A percentile compares a stretch with the other conserved stretches of the same genome.
phyloP scores from a whole-genome alignment of 1,284 basidiomycete genomes.

The Trichosporon sp. region DNA sequence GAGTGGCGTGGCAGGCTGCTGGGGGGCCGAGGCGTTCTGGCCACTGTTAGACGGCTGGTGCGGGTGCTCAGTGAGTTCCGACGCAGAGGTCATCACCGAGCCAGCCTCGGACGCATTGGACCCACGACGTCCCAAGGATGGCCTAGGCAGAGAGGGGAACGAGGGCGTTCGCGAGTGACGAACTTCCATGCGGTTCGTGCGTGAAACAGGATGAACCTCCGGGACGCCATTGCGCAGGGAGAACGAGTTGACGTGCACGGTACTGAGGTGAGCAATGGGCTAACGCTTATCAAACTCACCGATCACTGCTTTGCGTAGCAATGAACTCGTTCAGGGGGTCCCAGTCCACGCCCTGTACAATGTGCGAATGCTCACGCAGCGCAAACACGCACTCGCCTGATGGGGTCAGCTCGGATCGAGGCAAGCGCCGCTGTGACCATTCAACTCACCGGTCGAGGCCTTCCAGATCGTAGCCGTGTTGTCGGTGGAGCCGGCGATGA shows the following conservation, averaged over 20 bases:
- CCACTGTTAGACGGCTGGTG: background rate
- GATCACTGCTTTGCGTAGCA: slow-evolving; percentile 88
- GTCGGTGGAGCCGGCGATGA: slow-evolving; percentile 93
- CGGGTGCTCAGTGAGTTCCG: slow-evolving; percentile 53
- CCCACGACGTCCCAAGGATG: slow-evolving; percentile 61
- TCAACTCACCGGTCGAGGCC: slow-evolving; percentile 40
- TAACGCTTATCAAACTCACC: slow-evolving; percentile 47
- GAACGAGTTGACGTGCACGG: slow-evolving; percentile 82
- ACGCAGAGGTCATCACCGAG: slow-evolving; percentile 57
- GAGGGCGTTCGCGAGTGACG: slow-evolving; percentile 50
- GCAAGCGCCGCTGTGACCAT: background rate
- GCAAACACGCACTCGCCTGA: slow-evolving; percentile 47
- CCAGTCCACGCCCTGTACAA: slow-evolving; percentile 95
- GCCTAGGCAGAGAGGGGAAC: slow-evolving; percentile 50
- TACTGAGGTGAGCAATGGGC: slow-evolving; percentile 41
- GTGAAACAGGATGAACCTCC: slow-evolving; percentile 63
- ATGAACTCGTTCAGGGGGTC: slow-evolving; percentile 92
- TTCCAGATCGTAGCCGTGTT: slow-evolving; percentile 65
- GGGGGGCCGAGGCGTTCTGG: slow-evolving; percentile 25
- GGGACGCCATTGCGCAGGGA: slow-evolving; percentile 69
- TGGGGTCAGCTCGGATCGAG: slow-evolving; percentile 12
- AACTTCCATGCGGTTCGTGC: slow-evolving; percentile 46
- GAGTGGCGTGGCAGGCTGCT: slow-evolving; percentile 29
- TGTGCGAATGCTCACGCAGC: slow-evolving; percentile 73
- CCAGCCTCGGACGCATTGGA: slow-evolving; percentile 72